A percentile compares a stretch with the other conserved stretches of the same genome.
These are phyloP conservation scores for Chlorophyllum brunneum DNA, from an alignment of 768 basidiomycete species.

Conservation along the genomic window DNA sequence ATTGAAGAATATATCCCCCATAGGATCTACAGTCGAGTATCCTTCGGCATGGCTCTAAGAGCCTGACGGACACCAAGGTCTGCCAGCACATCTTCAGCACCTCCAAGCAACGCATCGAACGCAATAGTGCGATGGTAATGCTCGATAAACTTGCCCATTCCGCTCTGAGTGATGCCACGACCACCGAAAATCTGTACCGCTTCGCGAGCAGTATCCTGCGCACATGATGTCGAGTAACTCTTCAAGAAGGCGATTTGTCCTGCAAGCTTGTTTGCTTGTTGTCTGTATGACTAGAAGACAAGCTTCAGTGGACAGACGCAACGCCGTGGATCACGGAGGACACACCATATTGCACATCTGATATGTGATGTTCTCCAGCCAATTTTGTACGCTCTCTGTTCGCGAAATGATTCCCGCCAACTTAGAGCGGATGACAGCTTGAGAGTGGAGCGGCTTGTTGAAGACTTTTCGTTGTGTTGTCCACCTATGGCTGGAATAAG, in stretches of 20 bases:
- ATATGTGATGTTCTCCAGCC: slow-evolving; percentile 86
- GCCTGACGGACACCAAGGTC: slow-evolving; percentile 78
- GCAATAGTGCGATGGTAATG: slow-evolving; percentile 67
- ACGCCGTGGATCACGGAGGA: background rate
- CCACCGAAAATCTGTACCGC: slow-evolving; percentile 75
- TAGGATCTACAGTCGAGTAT: slow-evolving; percentile 46
- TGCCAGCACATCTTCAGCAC: slow-evolving; percentile 62
- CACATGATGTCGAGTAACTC: slow-evolving; percentile 58
- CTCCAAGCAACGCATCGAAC: slow-evolving; percentile 71
- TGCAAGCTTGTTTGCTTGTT: slow-evolving; percentile 71
- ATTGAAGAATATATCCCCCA: too few species aligned
- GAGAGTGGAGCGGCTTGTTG: slow-evolving; percentile 79
- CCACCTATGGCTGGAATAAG: slow-evolving; percentile 53
- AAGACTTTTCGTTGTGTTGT: slow-evolving; percentile 86
- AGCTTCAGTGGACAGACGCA: slow-evolving; percentile 2
- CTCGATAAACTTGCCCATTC: slow-evolving; percentile 77
- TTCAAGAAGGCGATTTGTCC: slow-evolving; percentile 77
- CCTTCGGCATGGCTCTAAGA: slow-evolving; percentile 63
- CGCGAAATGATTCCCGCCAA: slow-evolving; percentile 87
- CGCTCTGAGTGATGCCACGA: slow-evolving; percentile 77
- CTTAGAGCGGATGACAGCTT: slow-evolving; percentile 86
- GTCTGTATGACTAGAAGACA: slow-evolving; percentile 52
- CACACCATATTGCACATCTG: slow-evolving; percentile 84
- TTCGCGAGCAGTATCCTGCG: slow-evolving; percentile 61
- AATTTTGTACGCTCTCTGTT: slow-evolving; percentile 57